phyloP scores from a whole-genome alignment of 805 yeast genomes.

The Lipomyces sp. region DNA sequence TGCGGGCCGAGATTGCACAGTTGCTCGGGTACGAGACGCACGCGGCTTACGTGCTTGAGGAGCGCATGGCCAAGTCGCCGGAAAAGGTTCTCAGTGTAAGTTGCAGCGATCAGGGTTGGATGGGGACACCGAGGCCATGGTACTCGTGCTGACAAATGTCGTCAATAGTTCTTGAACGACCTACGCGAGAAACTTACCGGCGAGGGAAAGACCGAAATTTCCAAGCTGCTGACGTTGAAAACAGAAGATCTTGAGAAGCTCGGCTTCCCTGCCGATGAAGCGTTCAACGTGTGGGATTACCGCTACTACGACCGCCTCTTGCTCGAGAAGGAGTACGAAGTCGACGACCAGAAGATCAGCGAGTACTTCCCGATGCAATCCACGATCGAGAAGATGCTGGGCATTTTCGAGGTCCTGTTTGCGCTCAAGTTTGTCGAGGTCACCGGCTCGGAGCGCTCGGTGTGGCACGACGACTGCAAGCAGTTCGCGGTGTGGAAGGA shows the following conservation, averaged over 20 bases:
- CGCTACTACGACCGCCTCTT: slow-evolving; percentile 62
- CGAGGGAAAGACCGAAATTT: slow-evolving; percentile 55
- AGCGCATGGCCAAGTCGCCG: slow-evolving; percentile 74
- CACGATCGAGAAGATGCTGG: slow-evolving; percentile 66
- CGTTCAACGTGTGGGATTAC: slow-evolving; percentile 69
- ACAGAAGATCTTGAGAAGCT: slow-evolving; percentile 48
- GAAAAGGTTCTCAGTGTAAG: slow-evolving; percentile 47
- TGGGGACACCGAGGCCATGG: too few species aligned
- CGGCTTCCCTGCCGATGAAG: slow-evolving; percentile 42
- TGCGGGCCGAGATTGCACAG: slow-evolving; percentile 61
- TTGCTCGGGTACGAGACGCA: slow-evolving; percentile 64
- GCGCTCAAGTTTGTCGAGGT: slow-evolving; percentile 62
- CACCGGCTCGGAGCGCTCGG: slow-evolving; percentile 41
- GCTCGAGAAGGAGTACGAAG: slow-evolving; percentile 65
- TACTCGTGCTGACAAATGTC: not conserved
- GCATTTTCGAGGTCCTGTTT: slow-evolving; percentile 66
- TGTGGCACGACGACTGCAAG: slow-evolving; percentile 79
- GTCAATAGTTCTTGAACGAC: slow-evolving; percentile 55
- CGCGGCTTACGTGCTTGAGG: slow-evolving; percentile 69
- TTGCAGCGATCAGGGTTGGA: not conserved
- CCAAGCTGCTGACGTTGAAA: slow-evolving; percentile 51
- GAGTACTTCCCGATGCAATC: slow-evolving; percentile 75
- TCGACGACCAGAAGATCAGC: slow-evolving; percentile 66
- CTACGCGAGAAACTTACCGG: slow-evolving; percentile 57
- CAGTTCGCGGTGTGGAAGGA: slow-evolving; percentile 68